Evolutionary conservation across 2,329 filamentous ascomycete species (phyloP).

Genomic region (Xylaria arbuscula): DNA sequence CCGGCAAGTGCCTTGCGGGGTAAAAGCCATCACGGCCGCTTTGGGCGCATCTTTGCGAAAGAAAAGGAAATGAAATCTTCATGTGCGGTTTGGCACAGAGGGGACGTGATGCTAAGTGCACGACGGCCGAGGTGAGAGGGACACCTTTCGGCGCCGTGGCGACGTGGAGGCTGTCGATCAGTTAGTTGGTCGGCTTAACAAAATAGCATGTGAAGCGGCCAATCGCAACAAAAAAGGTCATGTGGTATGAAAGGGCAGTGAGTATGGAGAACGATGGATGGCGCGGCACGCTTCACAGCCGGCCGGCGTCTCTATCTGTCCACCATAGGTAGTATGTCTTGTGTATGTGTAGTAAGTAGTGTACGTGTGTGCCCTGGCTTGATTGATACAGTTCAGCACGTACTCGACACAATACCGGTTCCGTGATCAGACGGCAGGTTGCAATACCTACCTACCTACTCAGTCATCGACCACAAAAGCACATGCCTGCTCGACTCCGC

Average conservation of each 20-base stretch:
- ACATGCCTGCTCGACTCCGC: neutral
- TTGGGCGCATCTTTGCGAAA: conserved; percentile 8
- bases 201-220: conserved; percentile 20
- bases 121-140: conserved; percentile 25
- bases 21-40: conserved; percentile 5
- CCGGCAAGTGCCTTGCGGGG: conserved; percentile 22
- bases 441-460: neutral
- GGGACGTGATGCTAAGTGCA: neutral
- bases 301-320: neutral
- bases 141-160: neutral
- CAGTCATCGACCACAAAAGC: neutral
- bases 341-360: neutral
- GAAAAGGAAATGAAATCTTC: neutral
- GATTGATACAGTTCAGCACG: neutral
- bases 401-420: conserved; percentile 6
- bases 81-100: conserved; percentile 5
- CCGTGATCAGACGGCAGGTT: conserved; percentile 16
- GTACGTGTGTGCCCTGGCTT: neutral
- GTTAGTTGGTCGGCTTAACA: conserved; percentile 13
- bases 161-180: conserved; percentile 20
- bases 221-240: conserved; percentile 6
- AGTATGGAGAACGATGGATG: conserved; percentile 17
- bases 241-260: no score
- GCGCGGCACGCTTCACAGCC: conserved; percentile 21
- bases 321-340: neutral